These are phyloP conservation scores for Lactarius trivialis DNA, from an alignment of 768 basidiomycete species.

Conservation along the genomic window DNA sequence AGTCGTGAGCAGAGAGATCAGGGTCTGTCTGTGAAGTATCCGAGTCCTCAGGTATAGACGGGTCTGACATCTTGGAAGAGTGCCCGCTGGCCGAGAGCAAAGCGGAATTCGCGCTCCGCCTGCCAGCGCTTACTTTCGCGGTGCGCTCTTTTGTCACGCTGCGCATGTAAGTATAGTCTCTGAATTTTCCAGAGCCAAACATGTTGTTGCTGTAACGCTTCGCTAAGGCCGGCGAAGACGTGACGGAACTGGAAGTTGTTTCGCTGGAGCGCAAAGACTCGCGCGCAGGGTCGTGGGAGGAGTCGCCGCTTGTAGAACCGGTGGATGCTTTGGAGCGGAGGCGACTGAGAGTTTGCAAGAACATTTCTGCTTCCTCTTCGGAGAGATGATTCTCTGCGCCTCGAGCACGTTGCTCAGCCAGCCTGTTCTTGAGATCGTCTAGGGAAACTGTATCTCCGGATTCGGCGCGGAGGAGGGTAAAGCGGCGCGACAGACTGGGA, in stretches of 20 bases:
- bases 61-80: conserved; percentile 12
- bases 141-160: conserved; percentile 39
- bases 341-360: conserved; percentile 63
- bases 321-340: conserved; percentile 36
- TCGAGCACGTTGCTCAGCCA: conserved; percentile 71
- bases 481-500: conserved; percentile 70
- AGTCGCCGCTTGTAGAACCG: conserved; percentile 25
- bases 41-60: conserved; percentile 16
- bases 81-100: conserved; percentile 11
- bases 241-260: conserved; percentile 34
- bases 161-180: conserved; percentile 67
- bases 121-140: conserved; percentile 33
- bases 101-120: conserved; percentile 27
- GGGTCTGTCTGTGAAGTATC: conserved; percentile 3
- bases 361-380: conserved; percentile 81
- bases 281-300: conserved; percentile 3
- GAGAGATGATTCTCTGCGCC: conserved; percentile 63
- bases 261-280: conserved; percentile 26
- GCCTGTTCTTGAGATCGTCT: conserved; percentile 54
- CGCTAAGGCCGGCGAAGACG: conserved; percentile 36
- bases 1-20: conserved; percentile 12
- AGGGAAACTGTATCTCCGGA: conserved; percentile 60
- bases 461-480: conserved; percentile 67
- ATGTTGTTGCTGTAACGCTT: conserved; percentile 84
- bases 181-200: conserved; percentile 73